Conservation (phyloP, 2,329 filamentous ascomycete genomes). For the Cylindrodendrum hubeiense region DNA sequence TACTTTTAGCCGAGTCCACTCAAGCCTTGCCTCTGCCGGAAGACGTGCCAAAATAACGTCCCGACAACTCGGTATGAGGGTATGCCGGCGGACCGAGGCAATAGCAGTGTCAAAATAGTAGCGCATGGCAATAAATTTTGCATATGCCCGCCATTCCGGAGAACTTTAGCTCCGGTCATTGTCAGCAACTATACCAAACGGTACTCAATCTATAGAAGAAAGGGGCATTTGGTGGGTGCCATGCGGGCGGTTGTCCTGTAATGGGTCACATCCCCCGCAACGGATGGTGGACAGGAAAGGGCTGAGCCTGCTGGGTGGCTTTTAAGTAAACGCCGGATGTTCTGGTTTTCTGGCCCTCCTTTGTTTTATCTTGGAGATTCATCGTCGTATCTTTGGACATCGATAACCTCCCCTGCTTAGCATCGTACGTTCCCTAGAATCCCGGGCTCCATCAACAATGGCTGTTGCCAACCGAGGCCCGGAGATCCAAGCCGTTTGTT, state of each 20-base stretch:
- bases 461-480: conserved; percentile 49
- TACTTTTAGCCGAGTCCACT: background rate
- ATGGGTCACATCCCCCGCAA: background rate
- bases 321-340: background rate
- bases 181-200: too few relatives aligned
- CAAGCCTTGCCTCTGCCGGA: background rate
- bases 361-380: background rate
- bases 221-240: too few relatives aligned
- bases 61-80: background rate
- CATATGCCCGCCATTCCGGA: too few relatives aligned
- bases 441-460: conserved; percentile 32
- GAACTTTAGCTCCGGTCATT: too few relatives aligned
- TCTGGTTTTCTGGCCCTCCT: background rate
- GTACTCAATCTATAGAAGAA: too few relatives aligned
- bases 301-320: background rate
- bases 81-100: background rate
- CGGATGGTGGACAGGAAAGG: background rate
- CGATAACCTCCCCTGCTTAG: background rate
- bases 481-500: conserved; percentile 49
- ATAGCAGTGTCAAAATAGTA: background rate
- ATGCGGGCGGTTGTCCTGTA: background rate
- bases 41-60: background rate
- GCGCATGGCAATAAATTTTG: too few relatives aligned
- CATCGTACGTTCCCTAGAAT: background rate
- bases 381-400: background rate